phyloP scores from a whole-genome alignment of 108 stramenopile species.

The Chaetoceros muelleri region DNA sequence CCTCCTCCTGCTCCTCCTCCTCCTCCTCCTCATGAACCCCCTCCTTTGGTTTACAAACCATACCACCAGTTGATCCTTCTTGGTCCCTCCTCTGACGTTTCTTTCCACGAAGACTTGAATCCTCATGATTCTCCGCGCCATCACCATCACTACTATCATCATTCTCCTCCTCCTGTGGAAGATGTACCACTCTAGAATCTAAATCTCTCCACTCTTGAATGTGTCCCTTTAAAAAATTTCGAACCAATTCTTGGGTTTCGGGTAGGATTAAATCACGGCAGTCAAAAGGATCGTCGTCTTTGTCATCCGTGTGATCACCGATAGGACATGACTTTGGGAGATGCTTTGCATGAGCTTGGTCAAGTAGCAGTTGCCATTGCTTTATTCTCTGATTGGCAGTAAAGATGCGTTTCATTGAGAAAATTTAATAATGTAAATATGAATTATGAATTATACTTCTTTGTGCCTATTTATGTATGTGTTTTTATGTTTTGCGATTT shows the following conservation, averaged over 20 bases:
- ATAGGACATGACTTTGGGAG: too few relatives aligned
- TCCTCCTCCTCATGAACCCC: slow-evolving; percentile 11
- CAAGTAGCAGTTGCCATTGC: too few relatives aligned
- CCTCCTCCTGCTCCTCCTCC: slow-evolving; percentile 11
- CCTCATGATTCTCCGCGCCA: background rate
- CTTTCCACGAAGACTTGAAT: background rate
- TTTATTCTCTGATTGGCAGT: too few relatives aligned
- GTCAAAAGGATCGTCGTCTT: slow-evolving; percentile 39
- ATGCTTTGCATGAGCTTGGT: too few relatives aligned
- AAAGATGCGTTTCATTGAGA: too few relatives aligned
- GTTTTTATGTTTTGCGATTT: too few relatives aligned
- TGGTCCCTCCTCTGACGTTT: slow-evolving; percentile 3
- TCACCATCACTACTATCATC: background rate
- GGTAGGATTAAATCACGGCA: slow-evolving; percentile 38
- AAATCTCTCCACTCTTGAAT: slow-evolving; percentile 39
- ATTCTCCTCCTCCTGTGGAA: background rate
- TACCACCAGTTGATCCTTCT: background rate
- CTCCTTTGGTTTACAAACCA: slow-evolving; percentile 1
- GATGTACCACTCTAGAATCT: slow-evolving; percentile 22
- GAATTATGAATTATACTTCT: too few relatives aligned
- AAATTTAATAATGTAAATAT: too few relatives aligned
- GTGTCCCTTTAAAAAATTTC: slow-evolving; percentile 15
- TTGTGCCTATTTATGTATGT: too few relatives aligned
- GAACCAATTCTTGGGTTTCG: slow-evolving; percentile 24
- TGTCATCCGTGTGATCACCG: too few relatives aligned